Conservation (phyloP, 2,329 filamentous ascomycete genomes). For the Arachnopeziza araneosa region DNA sequence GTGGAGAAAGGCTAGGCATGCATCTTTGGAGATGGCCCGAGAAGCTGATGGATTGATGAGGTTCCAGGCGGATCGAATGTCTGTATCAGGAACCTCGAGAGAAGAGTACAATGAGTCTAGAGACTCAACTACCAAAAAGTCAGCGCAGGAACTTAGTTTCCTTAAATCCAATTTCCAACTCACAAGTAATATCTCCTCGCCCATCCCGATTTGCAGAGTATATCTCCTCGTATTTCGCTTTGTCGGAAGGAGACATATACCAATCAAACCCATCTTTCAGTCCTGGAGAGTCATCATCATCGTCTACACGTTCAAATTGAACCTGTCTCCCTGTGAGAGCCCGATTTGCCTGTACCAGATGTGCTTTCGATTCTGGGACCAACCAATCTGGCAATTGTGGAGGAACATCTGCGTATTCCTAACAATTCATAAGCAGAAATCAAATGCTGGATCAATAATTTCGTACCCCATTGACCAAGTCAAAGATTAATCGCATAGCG, state of each 20-base stretch:
- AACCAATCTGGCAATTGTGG: constrained; percentile 86
- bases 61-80: constrained; percentile 92
- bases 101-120: constrained; percentile 81
- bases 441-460: not conserved
- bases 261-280: constrained; percentile 97
- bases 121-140: constrained; percentile 54
- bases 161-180: constrained; percentile 30
- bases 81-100: constrained; percentile 67
- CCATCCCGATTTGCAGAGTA: constrained; percentile 88
- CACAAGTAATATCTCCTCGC: constrained; percentile 77
- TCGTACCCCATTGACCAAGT: constrained; percentile 86
- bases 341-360: constrained; percentile 77
- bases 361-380: constrained; percentile 88
- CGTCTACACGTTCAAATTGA: constrained; percentile 79
- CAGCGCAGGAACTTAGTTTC: constrained; percentile 18
- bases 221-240: constrained; percentile 93
- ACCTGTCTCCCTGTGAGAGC: constrained; percentile 75
- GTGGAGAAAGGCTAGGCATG: constrained; percentile 88
- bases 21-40: constrained; percentile 86
- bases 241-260: constrained; percentile 95
- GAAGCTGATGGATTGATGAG: constrained; percentile 87
- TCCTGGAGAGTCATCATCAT: constrained; percentile 74
- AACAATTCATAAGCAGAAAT: constrained; percentile 8
- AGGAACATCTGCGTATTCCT: constrained; percentile 92
- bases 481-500: constrained; percentile 96